Percentiles rank a stretch among this genome's conserved stretches.
Evolutionary conservation across 345 rosid species (phyloP).

Genomic region (Atalantia buxifolia): DNA sequence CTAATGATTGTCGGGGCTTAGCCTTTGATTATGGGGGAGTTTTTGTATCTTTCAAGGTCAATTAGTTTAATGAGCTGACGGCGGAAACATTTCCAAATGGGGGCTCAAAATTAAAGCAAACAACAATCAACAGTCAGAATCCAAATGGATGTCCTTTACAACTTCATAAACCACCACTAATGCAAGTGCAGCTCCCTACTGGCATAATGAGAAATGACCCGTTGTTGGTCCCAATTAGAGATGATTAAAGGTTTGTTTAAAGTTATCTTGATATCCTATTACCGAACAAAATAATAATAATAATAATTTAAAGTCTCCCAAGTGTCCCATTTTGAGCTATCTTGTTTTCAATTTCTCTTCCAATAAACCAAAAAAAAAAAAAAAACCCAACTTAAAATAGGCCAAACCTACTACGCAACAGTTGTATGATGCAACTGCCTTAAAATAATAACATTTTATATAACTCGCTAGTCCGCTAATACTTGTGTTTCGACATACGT

Average conservation of each 20-base stretch:
- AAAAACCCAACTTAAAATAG: neutral
- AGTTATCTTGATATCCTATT: slow-evolving; percentile 7
- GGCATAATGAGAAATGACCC: neutral
- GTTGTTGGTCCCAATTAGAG: slow-evolving; percentile 24
- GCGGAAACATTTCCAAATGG: slow-evolving; percentile 22
- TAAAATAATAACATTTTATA: too few relatives aligned
- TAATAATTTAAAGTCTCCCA: neutral
- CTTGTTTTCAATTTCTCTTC: neutral
- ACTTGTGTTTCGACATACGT: too few relatives aligned
- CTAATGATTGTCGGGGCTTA: slow-evolving; percentile 27
- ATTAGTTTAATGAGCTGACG: slow-evolving; percentile 22
- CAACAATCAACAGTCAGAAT: neutral
- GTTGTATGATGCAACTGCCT: too few relatives aligned
- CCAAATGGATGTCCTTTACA: slow-evolving; percentile 21
- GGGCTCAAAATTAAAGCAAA: neutral
- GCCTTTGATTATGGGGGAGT: slow-evolving; percentile 15
- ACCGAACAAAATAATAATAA: neutral
- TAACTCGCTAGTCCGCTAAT: too few relatives aligned
- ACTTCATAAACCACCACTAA: slow-evolving; percentile 15
- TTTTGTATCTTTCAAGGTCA: slow-evolving; percentile 5
- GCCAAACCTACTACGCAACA: too few relatives aligned
- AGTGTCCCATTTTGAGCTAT: slow-evolving; percentile 27
- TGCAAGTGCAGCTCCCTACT: slow-evolving; percentile 4
- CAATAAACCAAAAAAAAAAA: too few relatives aligned
- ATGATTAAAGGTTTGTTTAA: slow-evolving; percentile 2